Conservation (phyloP, 306 rosid genomes). For the Spatholobus suberectus region DNA sequence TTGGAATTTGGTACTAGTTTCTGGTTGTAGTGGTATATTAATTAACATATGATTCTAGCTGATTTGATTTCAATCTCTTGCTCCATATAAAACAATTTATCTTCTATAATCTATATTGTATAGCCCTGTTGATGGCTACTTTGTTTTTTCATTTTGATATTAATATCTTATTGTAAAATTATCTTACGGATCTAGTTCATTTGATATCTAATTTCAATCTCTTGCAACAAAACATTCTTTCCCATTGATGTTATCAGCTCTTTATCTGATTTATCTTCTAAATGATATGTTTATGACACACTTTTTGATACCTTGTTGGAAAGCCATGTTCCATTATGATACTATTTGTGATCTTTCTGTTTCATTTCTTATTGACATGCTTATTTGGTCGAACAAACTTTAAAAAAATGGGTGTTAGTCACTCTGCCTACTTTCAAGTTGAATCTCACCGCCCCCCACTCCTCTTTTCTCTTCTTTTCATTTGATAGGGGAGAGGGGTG, state of each 20-base stretch:
- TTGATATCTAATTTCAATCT: background rate
- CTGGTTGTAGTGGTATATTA: background rate
- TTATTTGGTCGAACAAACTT: background rate
- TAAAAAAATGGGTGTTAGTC: too few relatives aligned
- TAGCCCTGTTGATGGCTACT: background rate
- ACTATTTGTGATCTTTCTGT: background rate
- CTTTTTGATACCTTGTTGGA: background rate
- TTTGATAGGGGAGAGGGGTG: background rate
- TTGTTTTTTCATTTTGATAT: background rate
- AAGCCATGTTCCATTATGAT: background rate
- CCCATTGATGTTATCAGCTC: background rate
- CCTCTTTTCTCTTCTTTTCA: too few relatives aligned
- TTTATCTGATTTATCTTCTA: background rate
- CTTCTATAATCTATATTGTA: background rate
- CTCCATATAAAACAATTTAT: background rate
- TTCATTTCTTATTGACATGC: background rate
- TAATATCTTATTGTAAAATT: background rate
- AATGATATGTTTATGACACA: background rate
- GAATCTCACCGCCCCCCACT: too few relatives aligned
- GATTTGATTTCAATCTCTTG: constrained; percentile 21
- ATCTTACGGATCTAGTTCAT: background rate
- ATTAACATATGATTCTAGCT: background rate
- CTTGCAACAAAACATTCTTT: background rate
- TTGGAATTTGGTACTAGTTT: background rate
- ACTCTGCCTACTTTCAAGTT: too few relatives aligned